These are phyloP conservation scores for Jamesozyma gamospora DNA, from an alignment of 805 yeast genomes.

Conservation along the genomic window DNA sequence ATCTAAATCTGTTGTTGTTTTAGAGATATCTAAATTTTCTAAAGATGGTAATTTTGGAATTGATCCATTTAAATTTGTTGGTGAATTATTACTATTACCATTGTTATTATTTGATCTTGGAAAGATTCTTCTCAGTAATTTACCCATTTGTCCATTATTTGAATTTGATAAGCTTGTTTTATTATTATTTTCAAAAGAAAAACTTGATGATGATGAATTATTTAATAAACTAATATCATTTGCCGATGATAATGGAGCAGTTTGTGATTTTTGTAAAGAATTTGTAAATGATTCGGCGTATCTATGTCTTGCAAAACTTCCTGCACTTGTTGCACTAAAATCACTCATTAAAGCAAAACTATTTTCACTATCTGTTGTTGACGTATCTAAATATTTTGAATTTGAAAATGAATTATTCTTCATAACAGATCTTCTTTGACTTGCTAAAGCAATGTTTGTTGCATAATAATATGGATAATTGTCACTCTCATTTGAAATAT, in stretches of 20 bases:
- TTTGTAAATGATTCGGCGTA: slow-evolving; percentile 34
- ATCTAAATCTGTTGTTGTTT: slow-evolving; percentile 34
- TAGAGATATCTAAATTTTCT: slow-evolving; percentile 14
- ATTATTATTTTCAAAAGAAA: slow-evolving; percentile 5
- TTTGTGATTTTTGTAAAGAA: slow-evolving; percentile 21
- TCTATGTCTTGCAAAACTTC: slow-evolving; percentile 69
- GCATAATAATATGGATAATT: slow-evolving; percentile 3
- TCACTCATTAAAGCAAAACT: slow-evolving; percentile 44
- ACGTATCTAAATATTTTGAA: slow-evolving; percentile 42
- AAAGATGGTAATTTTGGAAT: slow-evolving; percentile 25
- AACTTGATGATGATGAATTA: too few species aligned
- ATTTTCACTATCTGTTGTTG: slow-evolving; percentile 33
- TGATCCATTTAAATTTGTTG: background rate
- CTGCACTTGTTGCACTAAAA: slow-evolving; percentile 83
- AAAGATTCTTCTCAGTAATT: slow-evolving; percentile 27
- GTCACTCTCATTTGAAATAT: slow-evolving; percentile 14
- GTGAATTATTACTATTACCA: slow-evolving; percentile 2
- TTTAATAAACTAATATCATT: slow-evolving; percentile 1
- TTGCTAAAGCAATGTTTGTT: background rate
- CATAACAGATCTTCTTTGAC: background rate
- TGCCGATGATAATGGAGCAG: slow-evolving; percentile 2
- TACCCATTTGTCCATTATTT: slow-evolving; percentile 24
- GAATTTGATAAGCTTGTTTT: slow-evolving; percentile 2
- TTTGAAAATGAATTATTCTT: slow-evolving; percentile 24
- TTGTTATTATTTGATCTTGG: slow-evolving; percentile 19